Conservation (phyloP, 202 grass and related monocot genomes). For the Setaria italica region DNA sequence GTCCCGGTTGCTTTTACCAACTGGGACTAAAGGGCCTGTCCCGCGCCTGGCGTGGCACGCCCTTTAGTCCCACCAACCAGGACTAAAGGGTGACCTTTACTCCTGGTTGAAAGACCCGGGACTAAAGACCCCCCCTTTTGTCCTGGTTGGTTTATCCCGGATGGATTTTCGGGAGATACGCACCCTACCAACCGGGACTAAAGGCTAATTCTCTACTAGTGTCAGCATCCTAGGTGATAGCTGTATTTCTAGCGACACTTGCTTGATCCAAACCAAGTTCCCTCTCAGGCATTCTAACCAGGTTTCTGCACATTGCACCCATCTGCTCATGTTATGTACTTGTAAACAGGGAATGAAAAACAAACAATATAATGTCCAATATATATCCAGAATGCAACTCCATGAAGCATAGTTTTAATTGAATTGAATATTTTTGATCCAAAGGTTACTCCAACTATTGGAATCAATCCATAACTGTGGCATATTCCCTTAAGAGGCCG, state of each 20-base stretch:
- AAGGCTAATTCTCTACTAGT: no score
- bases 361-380: not conserved
- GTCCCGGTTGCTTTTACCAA: no score
- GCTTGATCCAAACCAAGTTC: slow-evolving; percentile 55
- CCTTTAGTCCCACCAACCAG: no score
- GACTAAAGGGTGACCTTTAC: no score
- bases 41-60: no score
- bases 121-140: no score
- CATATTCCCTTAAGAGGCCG: no score
- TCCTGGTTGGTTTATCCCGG: no score
- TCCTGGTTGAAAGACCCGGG: no score
- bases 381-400: not conserved
- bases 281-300: slow-evolving; percentile 33
- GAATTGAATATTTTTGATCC: not conserved
- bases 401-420: not conserved
- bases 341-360: not conserved
- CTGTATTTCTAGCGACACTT: slow-evolving; percentile 51
- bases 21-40: no score
- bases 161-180: no score
- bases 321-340: not conserved
- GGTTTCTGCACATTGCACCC: slow-evolving; percentile 25
- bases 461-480: not conserved
- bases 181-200: no score
- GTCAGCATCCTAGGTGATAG: slow-evolving; percentile 44
- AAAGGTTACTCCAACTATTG: not conserved